phyloP scores from a whole-genome alignment of 257 asterid species.

The Ocimum tenuiflorum region DNA sequence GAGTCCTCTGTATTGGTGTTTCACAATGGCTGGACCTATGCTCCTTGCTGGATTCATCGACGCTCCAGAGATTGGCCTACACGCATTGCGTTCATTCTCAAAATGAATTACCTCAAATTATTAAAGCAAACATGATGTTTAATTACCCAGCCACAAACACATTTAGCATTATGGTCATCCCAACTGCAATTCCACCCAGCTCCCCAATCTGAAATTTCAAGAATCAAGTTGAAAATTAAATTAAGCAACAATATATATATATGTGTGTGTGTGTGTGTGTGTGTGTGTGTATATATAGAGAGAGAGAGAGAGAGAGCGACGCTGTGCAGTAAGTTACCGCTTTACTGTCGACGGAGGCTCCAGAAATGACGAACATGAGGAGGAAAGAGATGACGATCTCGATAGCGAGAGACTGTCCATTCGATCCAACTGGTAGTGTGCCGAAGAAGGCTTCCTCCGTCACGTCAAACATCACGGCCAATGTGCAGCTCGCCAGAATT shows the following conservation, averaged over 20 bases:
- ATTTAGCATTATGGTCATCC: conserved; percentile 65
- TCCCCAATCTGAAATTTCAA: conserved; percentile 35
- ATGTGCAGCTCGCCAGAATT: conserved; percentile 49
- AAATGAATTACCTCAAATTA: neutral
- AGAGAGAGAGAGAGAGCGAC: too few relatives aligned
- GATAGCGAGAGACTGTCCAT: conserved; percentile 48
- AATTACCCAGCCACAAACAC: conserved; percentile 71
- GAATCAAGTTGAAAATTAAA: too few relatives aligned
- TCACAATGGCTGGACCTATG: conserved; percentile 73
- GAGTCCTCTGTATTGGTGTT: conserved; percentile 33
- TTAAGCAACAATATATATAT: too few relatives aligned
- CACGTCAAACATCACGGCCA: conserved; percentile 41
- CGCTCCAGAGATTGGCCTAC: conserved; percentile 83
- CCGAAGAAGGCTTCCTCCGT: conserved; percentile 55
- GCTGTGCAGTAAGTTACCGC: too few relatives aligned
- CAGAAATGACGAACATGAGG: conserved; percentile 67
- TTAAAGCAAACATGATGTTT: neutral
- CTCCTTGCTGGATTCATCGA: conserved; percentile 95
- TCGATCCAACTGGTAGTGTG: conserved; percentile 53
- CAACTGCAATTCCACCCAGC: conserved; percentile 49
- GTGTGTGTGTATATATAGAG: too few relatives aligned
- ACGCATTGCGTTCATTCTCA: neutral
- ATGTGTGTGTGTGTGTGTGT: too few relatives aligned
- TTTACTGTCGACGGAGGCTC: conserved; percentile 41
- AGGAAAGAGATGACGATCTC: conserved; percentile 69